Evolutionary conservation across 352 stramenopile genomes (phyloP), one percentile per base, ranked within the genome.

Genomic region (Globisporangium nodosum): DNA sequence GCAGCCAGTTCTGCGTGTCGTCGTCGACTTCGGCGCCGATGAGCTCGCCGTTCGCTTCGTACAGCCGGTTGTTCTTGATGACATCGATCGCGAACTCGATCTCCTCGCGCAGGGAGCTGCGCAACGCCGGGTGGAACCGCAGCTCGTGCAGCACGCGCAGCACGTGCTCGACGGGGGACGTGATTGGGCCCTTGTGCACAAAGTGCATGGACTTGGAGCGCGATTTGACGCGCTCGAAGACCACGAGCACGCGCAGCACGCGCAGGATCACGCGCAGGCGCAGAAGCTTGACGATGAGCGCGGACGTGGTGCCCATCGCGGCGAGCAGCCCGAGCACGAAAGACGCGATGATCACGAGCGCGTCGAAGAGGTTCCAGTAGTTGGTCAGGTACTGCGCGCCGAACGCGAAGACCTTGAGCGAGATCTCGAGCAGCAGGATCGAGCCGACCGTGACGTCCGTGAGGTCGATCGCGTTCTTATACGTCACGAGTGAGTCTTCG

Each of bases 201-300:
- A 90, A 71, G 40, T 89, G 88, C 73, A 96, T 90, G 11, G 78
- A 73, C 50, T 70, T 71, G 18, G 81, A 90, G 15, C 85, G 65
- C 60, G 92, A 79, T 58, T 92, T 93, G 24, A 96, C 68, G n/a
- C 86, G 64, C 56, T 96, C 86, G 56, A 94, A 90, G 13, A 96
- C 86, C 27, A 96, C 86, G 11, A 96, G 68, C n/a, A 96, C 74
- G 16, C 86, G 71, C 2, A 94, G 58, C 24, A 94, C 85, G 37
- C 86, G 79, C 20, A 96, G 53, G 52, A 95, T 85, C 35, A 91
- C 78, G 5, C 86, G 74, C 37, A 94, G 58, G 20, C 79, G 64
- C 39, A 96, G 49, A 39, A 96, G 74, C 61, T 88, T 90, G 16
- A 92, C 63, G 5, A 94, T 56, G 3, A 92, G 45, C 7, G 69